A percentile compares a stretch with the other conserved stretches of the same genome.
These are phyloP conservation scores for Mediolabrus comicus DNA, from an alignment of 108 stramenopile genomes.

Conservation along the genomic window DNA sequence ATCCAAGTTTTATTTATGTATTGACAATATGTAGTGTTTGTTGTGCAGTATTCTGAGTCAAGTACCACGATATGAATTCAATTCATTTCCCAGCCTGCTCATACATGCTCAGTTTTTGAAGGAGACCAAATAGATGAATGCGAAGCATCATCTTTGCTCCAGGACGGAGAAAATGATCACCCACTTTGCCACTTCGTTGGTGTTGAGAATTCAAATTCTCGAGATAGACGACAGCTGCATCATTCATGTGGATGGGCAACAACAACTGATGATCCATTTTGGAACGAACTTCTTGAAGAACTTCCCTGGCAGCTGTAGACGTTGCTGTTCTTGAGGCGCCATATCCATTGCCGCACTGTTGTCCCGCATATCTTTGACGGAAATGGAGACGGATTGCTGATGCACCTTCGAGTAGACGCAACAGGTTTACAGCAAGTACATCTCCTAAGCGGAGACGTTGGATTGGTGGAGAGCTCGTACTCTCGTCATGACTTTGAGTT, in stretches of 20 bases:
- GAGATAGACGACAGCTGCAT: slow-evolving; percentile 23
- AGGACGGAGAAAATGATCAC: slow-evolving; percentile 9
- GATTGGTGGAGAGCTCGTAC: not conserved
- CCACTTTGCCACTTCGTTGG: not conserved
- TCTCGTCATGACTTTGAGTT: not conserved
- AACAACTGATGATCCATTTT: slow-evolving; percentile 7
- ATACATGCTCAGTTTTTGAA: slow-evolving; percentile 31
- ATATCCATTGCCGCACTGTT: not conserved
- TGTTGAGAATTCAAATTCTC: not conserved
- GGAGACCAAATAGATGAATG: slow-evolving; percentile 31
- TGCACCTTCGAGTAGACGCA: slow-evolving; percentile 43
- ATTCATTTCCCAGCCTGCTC: slow-evolving; percentile 27
- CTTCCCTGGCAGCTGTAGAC: slow-evolving; percentile 27
- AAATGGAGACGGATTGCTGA: slow-evolving; percentile 35
- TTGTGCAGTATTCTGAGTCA: not conserved
- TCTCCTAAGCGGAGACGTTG: slow-evolving; percentile 25
- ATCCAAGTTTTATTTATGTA: too few relatives aligned
- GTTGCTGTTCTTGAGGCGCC: not conserved
- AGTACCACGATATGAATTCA: not conserved
- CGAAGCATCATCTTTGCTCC: slow-evolving; percentile 50
- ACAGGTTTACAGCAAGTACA: slow-evolving; percentile 46
- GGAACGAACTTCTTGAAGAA: slow-evolving; percentile 39
- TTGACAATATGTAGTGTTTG: not conserved
- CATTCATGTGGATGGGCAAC: slow-evolving; percentile 28
- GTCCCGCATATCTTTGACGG: slow-evolving; percentile 1